Evolutionary conservation across 2,329 filamentous ascomycete species (phyloP), one percentile per base, ranked within the genome.

Genomic region (Cladophialophora yegresii): DNA sequence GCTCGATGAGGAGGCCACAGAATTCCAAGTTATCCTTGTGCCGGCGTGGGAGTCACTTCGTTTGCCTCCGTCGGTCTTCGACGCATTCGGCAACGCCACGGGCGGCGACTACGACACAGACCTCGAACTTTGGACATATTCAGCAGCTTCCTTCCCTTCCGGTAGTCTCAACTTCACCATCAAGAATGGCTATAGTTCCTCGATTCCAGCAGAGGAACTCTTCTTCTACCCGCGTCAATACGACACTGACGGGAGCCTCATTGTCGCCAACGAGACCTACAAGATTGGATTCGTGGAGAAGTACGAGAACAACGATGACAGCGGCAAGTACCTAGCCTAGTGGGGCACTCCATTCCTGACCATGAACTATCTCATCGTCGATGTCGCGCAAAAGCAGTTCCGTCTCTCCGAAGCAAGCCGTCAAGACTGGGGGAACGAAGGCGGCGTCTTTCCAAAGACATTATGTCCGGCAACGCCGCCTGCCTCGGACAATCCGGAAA

Each of bases 311-410:
- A 30, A 53, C 16, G 16, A 26, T 16, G 51, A 54, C 9, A n/a
- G 16, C 22, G 23, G 13, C 20, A 49, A 55, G 4, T 36, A 40
- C 51, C 5, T 32, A n/a, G 13, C 26, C n/a, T 22, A 22, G n/a
- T 66, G 61, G 54, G 67, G 67, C n/a, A 47, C 66, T 2, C 65
- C 67, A 20, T 68, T 64, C 61, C 40, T 67, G 23, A 67, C 64
- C 16, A 63, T 65, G 65, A 67, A 68, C 50, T 69, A 68, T 54
- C 56, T 69, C 23, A 36, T 69, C 20, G n/a, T 64, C 50, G 67
- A 69, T 36, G 40, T 55, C 16, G 65, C 56, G 30, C 22, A 53
- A 33, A 36, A 61, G 10, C 33, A 64, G 23, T 62, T 66, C 40
- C 53, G 57, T 5, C 55, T 69, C 26, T 60, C 61, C 13, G 54